Conservation (phyloP, 2,329 filamentous ascomycete species). For the Aschersonia sp. region DNA sequence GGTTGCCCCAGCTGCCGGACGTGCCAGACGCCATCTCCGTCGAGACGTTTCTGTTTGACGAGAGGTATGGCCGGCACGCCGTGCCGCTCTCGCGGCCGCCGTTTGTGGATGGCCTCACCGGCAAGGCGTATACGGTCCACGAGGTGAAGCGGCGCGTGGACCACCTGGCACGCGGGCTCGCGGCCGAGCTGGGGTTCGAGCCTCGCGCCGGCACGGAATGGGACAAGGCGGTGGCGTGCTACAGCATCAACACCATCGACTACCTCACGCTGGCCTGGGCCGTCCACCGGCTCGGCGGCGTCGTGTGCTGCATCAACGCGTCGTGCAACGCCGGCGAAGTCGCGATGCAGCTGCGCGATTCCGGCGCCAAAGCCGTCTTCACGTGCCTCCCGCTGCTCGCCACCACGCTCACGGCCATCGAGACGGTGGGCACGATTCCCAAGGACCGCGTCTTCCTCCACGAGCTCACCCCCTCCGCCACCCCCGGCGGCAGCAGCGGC, state of each 20-base stretch:
- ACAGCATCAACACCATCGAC: constrained; percentile 57
- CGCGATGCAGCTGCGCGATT: constrained; percentile 50
- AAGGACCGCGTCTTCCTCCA: constrained; percentile 47
- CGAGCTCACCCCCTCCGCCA: constrained; percentile 32
- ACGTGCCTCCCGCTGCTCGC: constrained; percentile 51
- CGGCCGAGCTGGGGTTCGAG: constrained; percentile 53
- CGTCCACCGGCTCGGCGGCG: constrained; percentile 51
- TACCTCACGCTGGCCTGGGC: constrained; percentile 39
- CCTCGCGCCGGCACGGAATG: constrained; percentile 57
- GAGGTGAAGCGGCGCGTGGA: constrained; percentile 55
- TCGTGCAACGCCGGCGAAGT: constrained; percentile 53
- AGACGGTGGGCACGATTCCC: constrained; percentile 43
- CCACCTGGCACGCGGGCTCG: constrained; percentile 37
- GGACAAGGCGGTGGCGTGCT: constrained; percentile 62
- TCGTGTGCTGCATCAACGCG: constrained; percentile 56
- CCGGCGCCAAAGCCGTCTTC: constrained; percentile 51
- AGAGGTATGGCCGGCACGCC: constrained; percentile 43
- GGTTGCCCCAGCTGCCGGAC: constrained; percentile 5
- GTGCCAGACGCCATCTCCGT: constrained; percentile 51
- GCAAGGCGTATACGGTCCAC: constrained; percentile 43
- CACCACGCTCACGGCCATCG: constrained; percentile 46
- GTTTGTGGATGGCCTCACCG: constrained; percentile 59
- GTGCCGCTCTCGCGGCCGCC: constrained; percentile 45
- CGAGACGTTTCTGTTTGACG: constrained; percentile 53
- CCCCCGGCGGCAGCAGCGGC: constrained; percentile 15